Evolutionary conservation across 2,329 filamentous ascomycete genomes (phyloP).

Genomic region (Claviceps pazoutovae): DNA sequence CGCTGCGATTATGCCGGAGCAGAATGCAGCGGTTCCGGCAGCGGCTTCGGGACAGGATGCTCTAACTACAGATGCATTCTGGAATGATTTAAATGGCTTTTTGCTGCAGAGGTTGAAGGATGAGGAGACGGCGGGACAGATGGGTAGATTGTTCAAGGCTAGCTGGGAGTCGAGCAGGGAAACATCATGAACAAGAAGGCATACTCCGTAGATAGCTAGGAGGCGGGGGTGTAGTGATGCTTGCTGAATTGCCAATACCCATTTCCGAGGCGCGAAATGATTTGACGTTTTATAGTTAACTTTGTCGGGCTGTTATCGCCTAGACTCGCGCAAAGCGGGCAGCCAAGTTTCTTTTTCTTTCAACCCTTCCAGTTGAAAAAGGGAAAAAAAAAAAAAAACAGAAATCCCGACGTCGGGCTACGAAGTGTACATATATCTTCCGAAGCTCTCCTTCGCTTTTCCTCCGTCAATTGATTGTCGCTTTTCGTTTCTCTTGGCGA

Average conservation of each 20-base stretch:
- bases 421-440: slow-evolving; percentile 2
- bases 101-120: slow-evolving; percentile 67
- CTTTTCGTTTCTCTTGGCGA: not conserved
- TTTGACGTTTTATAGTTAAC: not conserved
- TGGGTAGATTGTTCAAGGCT: slow-evolving; percentile 53
- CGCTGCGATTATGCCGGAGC: slow-evolving; percentile 29
- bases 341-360: not conserved
- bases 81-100: slow-evolving; percentile 72
- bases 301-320: not conserved
- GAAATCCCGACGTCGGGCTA: slow-evolving; percentile 2
- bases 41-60: slow-evolving; percentile 39
- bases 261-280: not conserved
- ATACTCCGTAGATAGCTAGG: no score
- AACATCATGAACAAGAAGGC: slow-evolving; percentile 10
- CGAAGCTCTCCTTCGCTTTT: not conserved
- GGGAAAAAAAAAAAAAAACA: slow-evolving; percentile 3
- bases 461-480: not conserved
- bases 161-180: slow-evolving; percentile 47
- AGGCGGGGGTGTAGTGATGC: not conserved
- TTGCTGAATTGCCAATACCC: not conserved
- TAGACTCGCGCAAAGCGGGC: not conserved
- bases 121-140: slow-evolving; percentile 46
- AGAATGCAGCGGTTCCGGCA: slow-evolving; percentile 16
- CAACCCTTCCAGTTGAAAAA: not conserved
- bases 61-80: slow-evolving; percentile 63